phyloP scores from a whole-genome alignment of 257 asterid genomes.

The Fraxinus anomala region DNA sequence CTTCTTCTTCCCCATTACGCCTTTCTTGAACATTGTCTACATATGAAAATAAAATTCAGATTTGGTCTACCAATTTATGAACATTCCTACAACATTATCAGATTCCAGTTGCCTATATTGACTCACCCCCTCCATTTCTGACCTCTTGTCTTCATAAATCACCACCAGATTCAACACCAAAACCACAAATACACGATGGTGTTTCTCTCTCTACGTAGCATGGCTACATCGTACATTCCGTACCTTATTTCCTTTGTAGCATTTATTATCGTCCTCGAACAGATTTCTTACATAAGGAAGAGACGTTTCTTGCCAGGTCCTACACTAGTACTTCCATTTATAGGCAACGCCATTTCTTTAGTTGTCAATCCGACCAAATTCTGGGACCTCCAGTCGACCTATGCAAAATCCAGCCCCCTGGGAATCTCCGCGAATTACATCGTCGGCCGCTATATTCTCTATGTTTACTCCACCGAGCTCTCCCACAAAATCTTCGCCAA shows the following conservation, averaged over 20 bases:
- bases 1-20: too few species aligned
- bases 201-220: conserved; percentile 42
- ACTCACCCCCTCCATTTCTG: not conserved
- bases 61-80: conserved; percentile 12
- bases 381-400: conserved; percentile 70
- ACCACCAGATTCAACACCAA: not conserved
- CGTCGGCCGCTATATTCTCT: conserved; percentile 74
- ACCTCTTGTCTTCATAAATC: conserved; percentile 1
- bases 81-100: not conserved
- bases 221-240: conserved; percentile 45
- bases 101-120: conserved; percentile 15
- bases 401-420: conserved; percentile 56
- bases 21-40: too few species aligned
- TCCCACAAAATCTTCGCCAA: conserved; percentile 79
- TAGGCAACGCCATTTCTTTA: conserved; percentile 69
- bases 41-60: conserved; percentile 12
- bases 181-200: not conserved
- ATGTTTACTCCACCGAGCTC: conserved; percentile 72
- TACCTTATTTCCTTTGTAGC: conserved; percentile 43
- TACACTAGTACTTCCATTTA: conserved; percentile 59
- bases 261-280: conserved; percentile 64
- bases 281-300: conserved; percentile 62
- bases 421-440: conserved; percentile 83
- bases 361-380: conserved; percentile 64
- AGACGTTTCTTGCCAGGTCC: conserved; percentile 88